Percentiles rank a stretch among this genome's conserved stretches.
phyloP scores from a whole-genome alignment of 176 grass and related monocot genomes.

The Melocanna baccifera region DNA sequence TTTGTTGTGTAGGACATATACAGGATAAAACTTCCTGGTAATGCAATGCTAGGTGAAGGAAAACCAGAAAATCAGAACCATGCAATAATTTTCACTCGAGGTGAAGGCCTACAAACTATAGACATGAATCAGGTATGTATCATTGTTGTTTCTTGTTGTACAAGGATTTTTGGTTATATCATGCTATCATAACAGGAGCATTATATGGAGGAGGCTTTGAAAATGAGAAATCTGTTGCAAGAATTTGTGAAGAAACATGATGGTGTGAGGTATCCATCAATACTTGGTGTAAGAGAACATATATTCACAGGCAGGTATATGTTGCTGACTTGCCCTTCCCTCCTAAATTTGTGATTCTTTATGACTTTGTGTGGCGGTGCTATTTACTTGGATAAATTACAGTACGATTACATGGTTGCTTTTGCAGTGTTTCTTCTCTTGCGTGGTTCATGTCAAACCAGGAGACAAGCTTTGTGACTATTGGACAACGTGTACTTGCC shows the following conservation, averaged over 20 bases:
- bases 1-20: conserved; percentile 74
- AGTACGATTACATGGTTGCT: conserved; percentile 13
- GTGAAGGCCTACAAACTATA: conserved; percentile 93
- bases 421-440: conserved; percentile 96
- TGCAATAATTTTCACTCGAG: conserved; percentile 95
- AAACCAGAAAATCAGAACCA: conserved; percentile 99
- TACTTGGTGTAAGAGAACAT: conserved; percentile 96
- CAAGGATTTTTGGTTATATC: background rate
- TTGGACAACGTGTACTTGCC: conserved; percentile 90
- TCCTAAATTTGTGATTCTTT: background rate
- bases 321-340: background rate
- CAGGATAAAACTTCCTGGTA: conserved; percentile 92
- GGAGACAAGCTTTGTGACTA: conserved; percentile 99
- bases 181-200: conserved; percentile 56
- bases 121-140: conserved; percentile 93
- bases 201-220: conserved; percentile 94
- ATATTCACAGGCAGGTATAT: conserved; percentile 91
- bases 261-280: conserved; percentile 87
- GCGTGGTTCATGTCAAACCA: conserved; percentile 99
- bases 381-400: conserved; percentile 6
- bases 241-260: conserved; percentile 93
- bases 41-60: conserved; percentile 86
- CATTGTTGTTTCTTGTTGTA: conserved; percentile 5
- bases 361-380: background rate
- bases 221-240: conserved; percentile 98